Evolutionary conservation across 768 basidiomycete genomes (phyloP), one percentile per base, ranked within the genome.

Genomic region (Butyriboletus loyo): DNA sequence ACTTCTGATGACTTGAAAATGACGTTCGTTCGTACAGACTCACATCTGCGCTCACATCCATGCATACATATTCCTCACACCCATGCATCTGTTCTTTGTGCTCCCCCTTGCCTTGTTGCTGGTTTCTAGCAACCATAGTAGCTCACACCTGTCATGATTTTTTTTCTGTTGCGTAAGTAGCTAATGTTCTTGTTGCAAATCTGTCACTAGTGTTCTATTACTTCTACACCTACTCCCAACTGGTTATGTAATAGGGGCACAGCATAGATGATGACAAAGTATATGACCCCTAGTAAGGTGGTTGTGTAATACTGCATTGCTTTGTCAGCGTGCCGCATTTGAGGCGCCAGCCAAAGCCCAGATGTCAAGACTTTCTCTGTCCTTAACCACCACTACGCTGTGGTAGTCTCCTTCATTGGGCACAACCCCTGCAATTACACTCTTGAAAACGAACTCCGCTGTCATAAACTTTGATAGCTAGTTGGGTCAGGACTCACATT

Each of bases 241-340:
- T 22, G 8, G 14, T 47, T 49, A 32, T 30, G 41, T 34, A 49
- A 34, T 13, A 11, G 15, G 0, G 2, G 11, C 49, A 14, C 30
- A 7, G 7, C 7, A 38, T 4, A 11, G 1, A 11, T 0, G 19
- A 34, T 59, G 46, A 46, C 51, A 31, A 35, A 49, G 19, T 15
- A 17, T 5, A 13, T 14, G 42, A 17, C 21, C 6, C 57, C 31
- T 57, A 39, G 13, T 14, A 0, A 0, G 25, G 30, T 50, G 60
- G 55, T 52, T 53, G 49, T 60, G 58, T 2, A 5, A 2, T 6
- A 10, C 4, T 25, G 10, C 1, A 19, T 22, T 53, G 54, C 54
- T 69, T 65, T 56, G 66, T 67, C 63, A 67, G 55, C 61, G 0
- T 9, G 17, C 14, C 43, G n/a, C 57, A 57, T 59, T 67, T 59